These are phyloP conservation scores for Rasamsonia emersonii DNA, from an alignment of 2,329 filamentous ascomycete genomes.

Conservation along the genomic window DNA sequence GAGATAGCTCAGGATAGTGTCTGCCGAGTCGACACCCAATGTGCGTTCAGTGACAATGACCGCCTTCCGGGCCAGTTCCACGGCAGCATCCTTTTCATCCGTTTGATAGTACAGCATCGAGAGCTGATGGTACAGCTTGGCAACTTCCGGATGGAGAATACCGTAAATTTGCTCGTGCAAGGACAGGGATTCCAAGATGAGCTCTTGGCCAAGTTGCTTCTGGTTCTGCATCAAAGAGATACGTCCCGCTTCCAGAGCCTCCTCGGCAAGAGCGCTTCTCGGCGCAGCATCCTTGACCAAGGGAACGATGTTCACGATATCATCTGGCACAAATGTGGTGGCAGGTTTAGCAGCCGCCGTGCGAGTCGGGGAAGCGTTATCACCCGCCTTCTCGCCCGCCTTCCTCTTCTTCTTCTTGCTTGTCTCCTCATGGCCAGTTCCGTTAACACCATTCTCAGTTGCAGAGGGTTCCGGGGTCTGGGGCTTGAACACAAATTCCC, in stretches of 20 bases:
- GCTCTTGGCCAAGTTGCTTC: constrained; percentile 89
- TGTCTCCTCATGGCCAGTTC: constrained; percentile 17
- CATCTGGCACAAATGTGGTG: constrained; percentile 68
- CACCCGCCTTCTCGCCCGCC: constrained; percentile 34
- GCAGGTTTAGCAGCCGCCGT: constrained; percentile 36
- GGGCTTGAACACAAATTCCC: constrained; percentile 60
- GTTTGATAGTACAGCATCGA: constrained; percentile 95
- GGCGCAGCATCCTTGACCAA: constrained; percentile 91
- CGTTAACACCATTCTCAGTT: constrained; percentile 28
- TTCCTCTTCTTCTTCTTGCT: constrained; percentile 51
- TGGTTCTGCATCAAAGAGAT: constrained; percentile 95
- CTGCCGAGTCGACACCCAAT: constrained; percentile 82
- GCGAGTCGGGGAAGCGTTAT: constrained; percentile 39
- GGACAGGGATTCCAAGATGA: constrained; percentile 90
- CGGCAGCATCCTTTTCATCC: constrained; percentile 93
- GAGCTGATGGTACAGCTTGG: constrained; percentile 85
- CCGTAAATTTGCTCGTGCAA: constrained; percentile 98
- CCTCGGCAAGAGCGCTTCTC: constrained; percentile 82
- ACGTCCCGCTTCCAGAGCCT: constrained; percentile 88
- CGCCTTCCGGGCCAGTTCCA: constrained; percentile 92
- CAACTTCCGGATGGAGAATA: constrained; percentile 92
- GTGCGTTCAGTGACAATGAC: constrained; percentile 94
- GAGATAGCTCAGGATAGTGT: constrained; percentile 90
- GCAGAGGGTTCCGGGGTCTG: constrained; percentile 25
- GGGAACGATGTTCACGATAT: constrained; percentile 88